Conservation (phyloP, 306 rosid species). For the Malus sieversii region DNA sequence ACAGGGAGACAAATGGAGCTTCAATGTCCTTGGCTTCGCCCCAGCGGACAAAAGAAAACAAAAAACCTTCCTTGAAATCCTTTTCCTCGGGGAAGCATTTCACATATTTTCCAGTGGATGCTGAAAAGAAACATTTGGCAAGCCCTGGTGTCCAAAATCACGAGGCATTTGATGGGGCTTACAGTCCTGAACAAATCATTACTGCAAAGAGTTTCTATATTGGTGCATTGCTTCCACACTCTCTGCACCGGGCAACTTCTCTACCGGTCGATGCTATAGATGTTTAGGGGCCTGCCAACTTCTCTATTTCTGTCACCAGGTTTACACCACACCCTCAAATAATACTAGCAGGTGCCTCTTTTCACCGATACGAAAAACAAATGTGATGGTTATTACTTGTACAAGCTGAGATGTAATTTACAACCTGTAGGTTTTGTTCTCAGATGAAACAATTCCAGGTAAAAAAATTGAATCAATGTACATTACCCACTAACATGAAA, state of each 20-base stretch:
- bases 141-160: slow-evolving; percentile 23
- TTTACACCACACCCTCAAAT: slow-evolving; percentile 2
- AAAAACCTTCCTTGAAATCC: slow-evolving; percentile 19
- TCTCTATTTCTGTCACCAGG: slow-evolving; percentile 12
- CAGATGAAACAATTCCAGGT: slow-evolving; percentile 17
- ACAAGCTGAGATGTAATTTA: slow-evolving; percentile 16
- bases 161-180: slow-evolving; percentile 18
- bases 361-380: background rate
- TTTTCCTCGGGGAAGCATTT: slow-evolving; percentile 24
- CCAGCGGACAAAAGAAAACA: slow-evolving; percentile 20
- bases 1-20: slow-evolving; percentile 23
- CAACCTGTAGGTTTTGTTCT: slow-evolving; percentile 15
- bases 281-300: slow-evolving; percentile 26
- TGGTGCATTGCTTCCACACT: slow-evolving; percentile 53
- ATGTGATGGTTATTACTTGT: slow-evolving; percentile 10
- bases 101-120: slow-evolving; percentile 13
- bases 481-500: slow-evolving; percentile 19
- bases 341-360: background rate
- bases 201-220: slow-evolving; percentile 58
- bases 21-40: slow-evolving; percentile 16
- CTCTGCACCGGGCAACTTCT: slow-evolving; percentile 86
- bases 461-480: slow-evolving; percentile 12
- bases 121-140: slow-evolving; percentile 25
- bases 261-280: slow-evolving; percentile 93
- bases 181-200: slow-evolving; percentile 38